A percentile compares a stretch with the other conserved stretches of the same genome.
These are phyloP conservation scores for Boletus sp. DNA, from an alignment of 768 basidiomycete genomes.

Conservation along the genomic window DNA sequence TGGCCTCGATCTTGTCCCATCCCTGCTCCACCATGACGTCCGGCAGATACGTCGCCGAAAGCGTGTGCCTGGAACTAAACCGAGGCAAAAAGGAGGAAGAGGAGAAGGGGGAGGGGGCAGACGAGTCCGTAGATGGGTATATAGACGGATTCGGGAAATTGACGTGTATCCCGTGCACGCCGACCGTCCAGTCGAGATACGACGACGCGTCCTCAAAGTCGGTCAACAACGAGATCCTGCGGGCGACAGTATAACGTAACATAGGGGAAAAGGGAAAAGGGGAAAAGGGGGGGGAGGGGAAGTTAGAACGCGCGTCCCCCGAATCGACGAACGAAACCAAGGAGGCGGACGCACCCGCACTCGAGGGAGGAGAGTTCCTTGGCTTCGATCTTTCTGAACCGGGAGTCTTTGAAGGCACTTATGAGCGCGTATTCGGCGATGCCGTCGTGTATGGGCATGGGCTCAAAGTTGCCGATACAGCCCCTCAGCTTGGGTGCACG, in stretches of 20 bases:
- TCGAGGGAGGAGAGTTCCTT: conserved; percentile 78
- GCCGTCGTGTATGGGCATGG: conserved; percentile 70
- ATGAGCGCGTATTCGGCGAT: conserved; percentile 88
- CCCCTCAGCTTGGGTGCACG: conserved; percentile 71
- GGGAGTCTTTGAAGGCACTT: conserved; percentile 85
- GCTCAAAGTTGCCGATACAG: conserved; percentile 93
- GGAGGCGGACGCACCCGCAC: conserved; percentile 67
- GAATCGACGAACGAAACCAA: background rate
- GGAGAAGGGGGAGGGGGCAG: conserved; percentile 69
- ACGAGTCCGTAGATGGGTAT: conserved; percentile 44
- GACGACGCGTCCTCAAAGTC: conserved; percentile 83
- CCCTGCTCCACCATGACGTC: conserved; percentile 91
- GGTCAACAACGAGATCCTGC: conserved; percentile 88
- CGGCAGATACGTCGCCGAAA: conserved; percentile 90
- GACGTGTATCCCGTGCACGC: conserved; percentile 89
- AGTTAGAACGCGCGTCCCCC: conserved; percentile 1
- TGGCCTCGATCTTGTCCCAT: conserved; percentile 87
- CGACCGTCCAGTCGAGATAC: conserved; percentile 93
- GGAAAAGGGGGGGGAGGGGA: background rate
- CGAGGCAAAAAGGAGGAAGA: conserved; percentile 61
- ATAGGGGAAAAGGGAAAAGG: background rate
- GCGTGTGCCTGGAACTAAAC: conserved; percentile 53
- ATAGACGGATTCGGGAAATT: conserved; percentile 79
- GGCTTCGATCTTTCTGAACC: conserved; percentile 78
- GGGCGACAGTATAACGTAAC: background rate